Conservation (phyloP, 805 yeast genomes). For the Kodamaea neixiangensis region DNA sequence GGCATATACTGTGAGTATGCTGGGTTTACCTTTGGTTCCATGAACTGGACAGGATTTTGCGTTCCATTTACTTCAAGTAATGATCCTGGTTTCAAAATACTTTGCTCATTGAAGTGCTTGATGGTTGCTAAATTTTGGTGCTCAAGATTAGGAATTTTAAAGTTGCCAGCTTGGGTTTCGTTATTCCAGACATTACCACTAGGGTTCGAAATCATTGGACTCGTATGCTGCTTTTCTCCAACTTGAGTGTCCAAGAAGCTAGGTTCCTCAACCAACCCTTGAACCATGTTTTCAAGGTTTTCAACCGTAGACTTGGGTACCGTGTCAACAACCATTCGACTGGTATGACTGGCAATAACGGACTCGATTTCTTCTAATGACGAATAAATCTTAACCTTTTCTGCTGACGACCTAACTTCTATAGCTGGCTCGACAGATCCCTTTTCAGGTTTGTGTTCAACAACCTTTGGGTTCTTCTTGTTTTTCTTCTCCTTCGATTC, state of each 20-base stretch:
- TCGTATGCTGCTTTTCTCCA: background rate
- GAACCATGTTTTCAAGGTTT: conserved; percentile 20
- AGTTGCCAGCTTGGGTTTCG: background rate
- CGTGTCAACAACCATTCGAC: conserved; percentile 19
- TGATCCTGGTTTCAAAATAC: background rate
- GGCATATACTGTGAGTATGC: conserved; percentile 10
- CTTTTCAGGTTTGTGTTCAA: no score
- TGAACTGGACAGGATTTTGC: conserved; percentile 8
- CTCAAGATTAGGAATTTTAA: conserved; percentile 3
- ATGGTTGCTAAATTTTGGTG: background rate
- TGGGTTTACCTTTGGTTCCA: conserved; percentile 6
- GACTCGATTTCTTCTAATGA: conserved; percentile 42
- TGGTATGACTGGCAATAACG: conserved; percentile 36
- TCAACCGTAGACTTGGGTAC: conserved; percentile 11
- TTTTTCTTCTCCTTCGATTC: background rate
- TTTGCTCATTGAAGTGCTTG: background rate
- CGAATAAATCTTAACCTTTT: conserved; percentile 1
- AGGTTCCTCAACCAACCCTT: conserved; percentile 16
- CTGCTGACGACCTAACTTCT: background rate
- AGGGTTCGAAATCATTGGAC: conserved; percentile 1
- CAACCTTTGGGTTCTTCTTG: background rate
- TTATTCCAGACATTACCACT: conserved; percentile 1
- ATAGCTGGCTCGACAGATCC: background rate
- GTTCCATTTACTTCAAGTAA: background rate
- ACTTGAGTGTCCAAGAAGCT: background rate